Evolutionary conservation across 306 rosid species (phyloP).

Genomic region (Lithocarpus polystachyus): DNA sequence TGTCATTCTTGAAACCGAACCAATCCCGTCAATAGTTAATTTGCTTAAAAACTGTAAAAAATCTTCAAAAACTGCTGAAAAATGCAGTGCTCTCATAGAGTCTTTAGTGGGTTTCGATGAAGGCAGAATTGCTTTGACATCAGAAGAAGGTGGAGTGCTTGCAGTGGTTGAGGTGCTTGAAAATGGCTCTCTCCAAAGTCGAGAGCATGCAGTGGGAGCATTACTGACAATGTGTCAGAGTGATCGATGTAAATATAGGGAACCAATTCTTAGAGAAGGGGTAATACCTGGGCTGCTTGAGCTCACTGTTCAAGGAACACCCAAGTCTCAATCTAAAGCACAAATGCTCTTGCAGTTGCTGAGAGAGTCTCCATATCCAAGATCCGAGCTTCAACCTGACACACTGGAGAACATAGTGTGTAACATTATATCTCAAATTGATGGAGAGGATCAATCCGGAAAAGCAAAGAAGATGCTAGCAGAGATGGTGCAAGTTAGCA

Average conservation of each 20-base stretch:
- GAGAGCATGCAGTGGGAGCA: constrained; percentile 87
- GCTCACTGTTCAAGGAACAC: constrained; percentile 95
- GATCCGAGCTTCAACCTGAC: constrained; percentile 79
- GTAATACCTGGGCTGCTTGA: constrained; percentile 97
- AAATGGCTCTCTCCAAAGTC: constrained; percentile 77
- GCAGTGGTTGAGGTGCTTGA: constrained; percentile 94
- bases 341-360: constrained; percentile 62
- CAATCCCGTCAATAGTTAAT: constrained; percentile 57
- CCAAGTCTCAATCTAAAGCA: constrained; percentile 82
- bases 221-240: constrained; percentile 81
- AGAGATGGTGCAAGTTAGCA: constrained; percentile 99
- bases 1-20: constrained; percentile 57
- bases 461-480: constrained; percentile 96
- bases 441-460: constrained; percentile 81
- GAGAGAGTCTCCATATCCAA: constrained; percentile 81
- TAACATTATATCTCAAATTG: constrained; percentile 88
- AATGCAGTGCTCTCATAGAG: constrained; percentile 84
- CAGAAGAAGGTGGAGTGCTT: constrained; percentile 88
- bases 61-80: constrained; percentile 86
- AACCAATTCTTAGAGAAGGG: constrained; percentile 89
- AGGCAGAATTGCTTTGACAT: constrained; percentile 67
- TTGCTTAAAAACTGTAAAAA: constrained; percentile 73
- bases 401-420: constrained; percentile 91
- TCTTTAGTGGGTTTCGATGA: constrained; percentile 68
- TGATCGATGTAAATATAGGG: constrained; percentile 80